Evolutionary conservation across 2,329 filamentous ascomycete species (phyloP).

Genomic region (Byssochlamys sp.): DNA sequence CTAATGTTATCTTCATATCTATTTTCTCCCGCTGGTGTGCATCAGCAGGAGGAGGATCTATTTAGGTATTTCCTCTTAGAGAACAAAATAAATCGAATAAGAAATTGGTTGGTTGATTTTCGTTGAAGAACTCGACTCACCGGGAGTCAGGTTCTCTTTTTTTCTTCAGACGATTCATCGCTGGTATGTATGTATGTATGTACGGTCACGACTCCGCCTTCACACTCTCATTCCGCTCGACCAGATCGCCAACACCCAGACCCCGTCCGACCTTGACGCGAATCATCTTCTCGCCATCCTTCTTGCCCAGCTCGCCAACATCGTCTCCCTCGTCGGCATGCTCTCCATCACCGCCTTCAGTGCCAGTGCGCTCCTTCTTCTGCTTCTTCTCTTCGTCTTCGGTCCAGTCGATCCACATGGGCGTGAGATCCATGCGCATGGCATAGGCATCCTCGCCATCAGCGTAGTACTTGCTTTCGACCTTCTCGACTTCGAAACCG

Average conservation of each 20-base stretch:
- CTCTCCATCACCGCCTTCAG: background rate
- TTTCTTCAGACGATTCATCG: background rate
- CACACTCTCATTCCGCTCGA: conserved; percentile 38
- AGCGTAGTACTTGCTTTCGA: conserved; percentile 56
- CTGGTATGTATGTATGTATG: background rate
- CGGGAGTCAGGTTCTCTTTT: background rate
- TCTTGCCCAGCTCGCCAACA: conserved; percentile 55
- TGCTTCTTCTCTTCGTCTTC: conserved; percentile 36
- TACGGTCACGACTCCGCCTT: conserved; percentile 1
- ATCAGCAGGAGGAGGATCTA: background rate
- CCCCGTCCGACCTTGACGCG: conserved; percentile 77
- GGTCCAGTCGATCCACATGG: conserved; percentile 38
- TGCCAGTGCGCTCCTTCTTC: conserved; percentile 7
- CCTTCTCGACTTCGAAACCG: conserved; percentile 73
- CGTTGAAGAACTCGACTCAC: background rate
- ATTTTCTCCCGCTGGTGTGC: background rate
- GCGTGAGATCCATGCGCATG: conserved; percentile 75
- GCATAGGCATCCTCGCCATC: conserved; percentile 92
- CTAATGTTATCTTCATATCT: background rate
- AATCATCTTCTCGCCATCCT: conserved; percentile 52
- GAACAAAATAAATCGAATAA: background rate
- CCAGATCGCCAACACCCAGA: conserved; percentile 60
- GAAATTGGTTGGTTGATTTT: background rate
- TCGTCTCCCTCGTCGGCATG: conserved; percentile 57
- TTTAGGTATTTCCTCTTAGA: background rate